A percentile compares a stretch with the other conserved stretches of the same genome.
These are phyloP conservation scores for Penicillium olsonii DNA, from an alignment of 2,329 filamentous ascomycete species.

Conservation along the genomic window DNA sequence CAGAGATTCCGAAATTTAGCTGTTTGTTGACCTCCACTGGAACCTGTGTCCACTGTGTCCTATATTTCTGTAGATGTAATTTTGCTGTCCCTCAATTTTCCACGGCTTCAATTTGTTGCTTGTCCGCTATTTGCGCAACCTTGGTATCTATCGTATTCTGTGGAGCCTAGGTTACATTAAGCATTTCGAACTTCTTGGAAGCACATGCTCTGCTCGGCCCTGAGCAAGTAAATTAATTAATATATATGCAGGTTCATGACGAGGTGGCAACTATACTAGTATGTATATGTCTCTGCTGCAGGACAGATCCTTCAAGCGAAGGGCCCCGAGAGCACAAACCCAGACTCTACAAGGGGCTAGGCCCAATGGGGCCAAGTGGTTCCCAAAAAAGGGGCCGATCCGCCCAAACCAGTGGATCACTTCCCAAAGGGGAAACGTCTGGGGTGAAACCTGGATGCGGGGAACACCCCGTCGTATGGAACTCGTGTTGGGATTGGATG, in stretches of 20 bases:
- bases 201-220: slow-evolving; percentile 4
- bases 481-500: neutral
- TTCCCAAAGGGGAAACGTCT: slow-evolving; percentile 1
- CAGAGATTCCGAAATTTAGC: neutral
- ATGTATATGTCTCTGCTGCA: neutral
- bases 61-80: too few species aligned
- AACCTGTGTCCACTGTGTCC: too few species aligned
- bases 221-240: slow-evolving; percentile 1
- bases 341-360: neutral
- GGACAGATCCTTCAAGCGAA: too few species aligned
- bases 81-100: too few species aligned
- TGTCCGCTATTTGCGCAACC: too few species aligned
- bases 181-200: neutral
- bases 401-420: slow-evolving; percentile 7
- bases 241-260: slow-evolving; percentile 3
- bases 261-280: neutral
- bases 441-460: slow-evolving; percentile 10
- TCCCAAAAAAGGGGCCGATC: neutral
- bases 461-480: neutral
- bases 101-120: too few species aligned
- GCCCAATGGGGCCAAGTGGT: neutral
- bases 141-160: too few species aligned
- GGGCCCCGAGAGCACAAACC: too few species aligned
- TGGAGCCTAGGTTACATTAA: slow-evolving; percentile 1
- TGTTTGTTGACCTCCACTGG: too few species aligned